Evolutionary conservation across 768 basidiomycete species (phyloP).

Genomic region (Boletus vermiculosoides): DNA sequence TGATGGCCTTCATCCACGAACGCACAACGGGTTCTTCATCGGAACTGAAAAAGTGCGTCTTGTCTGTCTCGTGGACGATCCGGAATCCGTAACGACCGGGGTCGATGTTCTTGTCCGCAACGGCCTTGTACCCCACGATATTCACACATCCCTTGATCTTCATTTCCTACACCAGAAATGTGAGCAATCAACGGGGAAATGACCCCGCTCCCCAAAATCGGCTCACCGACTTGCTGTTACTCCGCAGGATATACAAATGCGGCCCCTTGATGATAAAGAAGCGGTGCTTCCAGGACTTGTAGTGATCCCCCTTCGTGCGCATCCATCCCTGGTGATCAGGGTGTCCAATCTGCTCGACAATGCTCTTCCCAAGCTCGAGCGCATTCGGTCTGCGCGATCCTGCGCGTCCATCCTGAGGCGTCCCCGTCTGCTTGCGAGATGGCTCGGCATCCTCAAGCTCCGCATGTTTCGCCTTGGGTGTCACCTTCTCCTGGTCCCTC

Average conservation of each 20-base stretch:
- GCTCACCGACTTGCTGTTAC: conserved; percentile 52
- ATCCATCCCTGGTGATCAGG: conserved; percentile 93
- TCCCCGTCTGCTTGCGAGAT: conserved; percentile 56
- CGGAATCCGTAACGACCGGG: conserved; percentile 95
- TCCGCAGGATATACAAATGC: conserved; percentile 85
- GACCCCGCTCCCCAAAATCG: not conserved
- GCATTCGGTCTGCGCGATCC: conserved; percentile 33
- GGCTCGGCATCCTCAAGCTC: conserved; percentile 36
- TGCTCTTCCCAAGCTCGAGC: conserved; percentile 63
- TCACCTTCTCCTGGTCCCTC: conserved; percentile 18
- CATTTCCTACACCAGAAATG: conserved; percentile 58
- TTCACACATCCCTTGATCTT: conserved; percentile 97
- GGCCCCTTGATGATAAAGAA: conserved; percentile 93
- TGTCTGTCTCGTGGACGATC: conserved; percentile 85
- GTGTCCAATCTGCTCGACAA: conserved; percentile 86
- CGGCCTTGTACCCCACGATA: conserved; percentile 86
- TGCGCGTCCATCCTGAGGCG: not conserved
- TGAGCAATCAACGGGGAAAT: not conserved
- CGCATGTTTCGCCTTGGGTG: conserved; percentile 12
- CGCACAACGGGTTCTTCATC: conserved; percentile 81
- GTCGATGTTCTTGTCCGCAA: conserved; percentile 88
- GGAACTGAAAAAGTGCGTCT: conserved; percentile 88
- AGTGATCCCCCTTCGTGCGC: conserved; percentile 92
- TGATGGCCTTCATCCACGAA: conserved; percentile 99
- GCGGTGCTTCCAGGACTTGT: conserved; percentile 88